A percentile compares a stretch with the other conserved stretches of the same genome.
Evolutionary conservation across 306 rosid species (phyloP).

Genomic region (Vigna hirtella): DNA sequence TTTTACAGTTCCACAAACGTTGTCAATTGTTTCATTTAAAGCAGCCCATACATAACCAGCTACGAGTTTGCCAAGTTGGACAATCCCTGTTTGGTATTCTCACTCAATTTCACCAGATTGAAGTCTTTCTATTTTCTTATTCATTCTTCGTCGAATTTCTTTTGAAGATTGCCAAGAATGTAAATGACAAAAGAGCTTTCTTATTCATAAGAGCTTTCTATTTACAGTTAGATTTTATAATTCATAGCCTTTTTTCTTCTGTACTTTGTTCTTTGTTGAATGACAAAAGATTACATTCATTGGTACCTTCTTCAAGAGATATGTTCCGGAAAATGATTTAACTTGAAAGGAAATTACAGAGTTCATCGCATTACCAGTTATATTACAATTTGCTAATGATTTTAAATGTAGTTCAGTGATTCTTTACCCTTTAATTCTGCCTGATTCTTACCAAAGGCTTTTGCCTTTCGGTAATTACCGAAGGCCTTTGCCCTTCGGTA

Average conservation of each 20-base stretch:
- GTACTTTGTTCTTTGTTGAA: neutral
- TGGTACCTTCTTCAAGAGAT: neutral
- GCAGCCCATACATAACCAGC: conserved; percentile 17
- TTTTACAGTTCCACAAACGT: too few relatives aligned
- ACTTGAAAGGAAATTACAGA: neutral
- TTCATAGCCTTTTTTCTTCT: neutral
- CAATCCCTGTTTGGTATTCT: conserved; percentile 27
- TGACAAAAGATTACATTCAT: conserved; percentile 1
- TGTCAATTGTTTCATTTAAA: neutral
- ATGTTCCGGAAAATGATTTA: neutral
- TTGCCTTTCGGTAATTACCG: too few relatives aligned
- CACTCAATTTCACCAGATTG: neutral
- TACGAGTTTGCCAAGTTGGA: conserved; percentile 32
- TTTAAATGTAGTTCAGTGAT: too few relatives aligned
- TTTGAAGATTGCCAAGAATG: conserved; percentile 32
- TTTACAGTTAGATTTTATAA: conserved; percentile 11
- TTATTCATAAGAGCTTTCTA: neutral
- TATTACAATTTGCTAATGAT: neutral
- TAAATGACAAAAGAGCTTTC: conserved; percentile 3
- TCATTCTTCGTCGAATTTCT: neutral
- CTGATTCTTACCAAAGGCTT: too few relatives aligned
- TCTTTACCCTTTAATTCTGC: too few relatives aligned
- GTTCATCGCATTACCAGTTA: neutral
- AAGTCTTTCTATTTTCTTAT: conserved; percentile 7
- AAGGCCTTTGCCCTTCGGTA: too few relatives aligned